phyloP scores from a whole-genome alignment of 129 eudicot species.

The Flaveria brownii region DNA sequence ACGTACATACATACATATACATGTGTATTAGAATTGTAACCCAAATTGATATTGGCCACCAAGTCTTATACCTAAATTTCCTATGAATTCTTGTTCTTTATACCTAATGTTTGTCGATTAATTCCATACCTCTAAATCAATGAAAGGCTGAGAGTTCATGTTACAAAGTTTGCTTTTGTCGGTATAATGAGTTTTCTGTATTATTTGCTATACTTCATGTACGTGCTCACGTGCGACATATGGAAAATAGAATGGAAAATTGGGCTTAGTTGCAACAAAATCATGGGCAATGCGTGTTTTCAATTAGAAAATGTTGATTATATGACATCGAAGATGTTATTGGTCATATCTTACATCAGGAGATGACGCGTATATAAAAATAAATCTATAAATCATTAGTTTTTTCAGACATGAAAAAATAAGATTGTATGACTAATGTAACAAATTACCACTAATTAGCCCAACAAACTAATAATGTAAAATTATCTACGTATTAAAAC shows the following conservation, averaged over 20 bases:
- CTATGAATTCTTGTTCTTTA: not conserved
- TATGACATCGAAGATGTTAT: not conserved
- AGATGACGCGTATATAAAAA: too few species aligned
- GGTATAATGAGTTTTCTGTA: constrained; percentile 14
- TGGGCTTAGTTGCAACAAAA: constrained; percentile 24
- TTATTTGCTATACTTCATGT: constrained; percentile 11
- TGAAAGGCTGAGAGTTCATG: not conserved
- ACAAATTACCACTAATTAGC: too few species aligned
- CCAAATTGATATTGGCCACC: not conserved
- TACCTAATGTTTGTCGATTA: constrained; percentile 1
- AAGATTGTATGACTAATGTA: too few species aligned
- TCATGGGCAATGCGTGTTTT: constrained; percentile 23
- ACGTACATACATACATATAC: not conserved
- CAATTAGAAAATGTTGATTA: constrained; percentile 3
- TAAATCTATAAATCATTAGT: too few species aligned
- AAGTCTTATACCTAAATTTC: not conserved
- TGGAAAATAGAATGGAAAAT: constrained; percentile 2
- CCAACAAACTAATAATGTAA: too few species aligned
- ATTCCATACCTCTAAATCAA: constrained; percentile 1
- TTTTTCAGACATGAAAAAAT: too few species aligned
- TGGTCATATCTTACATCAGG: too few species aligned
- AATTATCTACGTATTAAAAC: too few species aligned
- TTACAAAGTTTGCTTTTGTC: not conserved
- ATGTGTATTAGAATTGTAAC: not conserved
- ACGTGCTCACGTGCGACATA: constrained; percentile 18